Evolutionary conservation across 768 basidiomycete genomes (phyloP).

Genomic region (Ephemerocybe angulata): DNA sequence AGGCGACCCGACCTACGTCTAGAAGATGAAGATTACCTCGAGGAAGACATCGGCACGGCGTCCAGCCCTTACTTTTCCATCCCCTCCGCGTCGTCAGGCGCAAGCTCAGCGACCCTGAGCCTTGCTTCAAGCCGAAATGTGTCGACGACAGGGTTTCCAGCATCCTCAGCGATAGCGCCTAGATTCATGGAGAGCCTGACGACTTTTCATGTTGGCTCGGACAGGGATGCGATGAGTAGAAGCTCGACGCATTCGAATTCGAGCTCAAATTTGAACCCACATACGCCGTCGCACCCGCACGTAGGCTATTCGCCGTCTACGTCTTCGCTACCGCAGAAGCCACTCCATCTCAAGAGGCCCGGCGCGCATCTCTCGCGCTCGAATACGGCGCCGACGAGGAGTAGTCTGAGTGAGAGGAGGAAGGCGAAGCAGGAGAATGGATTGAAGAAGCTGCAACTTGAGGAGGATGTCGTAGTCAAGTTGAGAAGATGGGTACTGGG

Average conservation of each 20-base stretch:
- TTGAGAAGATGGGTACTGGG: conserved; percentile 67
- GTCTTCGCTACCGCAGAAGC: conserved; percentile 12
- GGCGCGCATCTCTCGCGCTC: conserved; percentile 35
- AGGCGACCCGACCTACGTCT: neutral
- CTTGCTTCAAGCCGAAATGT: conserved; percentile 9
- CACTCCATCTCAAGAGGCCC: conserved; percentile 7
- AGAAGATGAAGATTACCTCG: conserved; percentile 17
- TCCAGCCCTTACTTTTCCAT: conserved; percentile 23
- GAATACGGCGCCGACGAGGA: conserved; percentile 41
- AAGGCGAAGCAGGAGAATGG: conserved; percentile 32
- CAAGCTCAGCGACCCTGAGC: conserved; percentile 19
- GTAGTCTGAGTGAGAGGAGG: conserved; percentile 27
- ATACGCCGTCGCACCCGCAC: too few species aligned
- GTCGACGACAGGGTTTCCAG: conserved; percentile 12
- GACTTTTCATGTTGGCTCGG: conserved; percentile 25
- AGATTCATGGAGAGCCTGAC: conserved; percentile 9
- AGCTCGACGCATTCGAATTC: too few species aligned
- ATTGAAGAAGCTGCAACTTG: conserved; percentile 44
- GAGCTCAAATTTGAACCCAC: conserved; percentile 3
- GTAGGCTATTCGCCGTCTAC: conserved; percentile 16
- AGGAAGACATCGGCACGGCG: conserved; percentile 25
- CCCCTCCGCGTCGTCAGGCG: conserved; percentile 16
- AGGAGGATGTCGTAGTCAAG: conserved; percentile 41
- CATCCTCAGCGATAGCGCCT: neutral
- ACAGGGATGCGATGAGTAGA: too few species aligned